Evolutionary conservation across 2,329 filamentous ascomycete species (phyloP), one percentile per base, ranked within the genome.

Genomic region (Calonectria crousiana): DNA sequence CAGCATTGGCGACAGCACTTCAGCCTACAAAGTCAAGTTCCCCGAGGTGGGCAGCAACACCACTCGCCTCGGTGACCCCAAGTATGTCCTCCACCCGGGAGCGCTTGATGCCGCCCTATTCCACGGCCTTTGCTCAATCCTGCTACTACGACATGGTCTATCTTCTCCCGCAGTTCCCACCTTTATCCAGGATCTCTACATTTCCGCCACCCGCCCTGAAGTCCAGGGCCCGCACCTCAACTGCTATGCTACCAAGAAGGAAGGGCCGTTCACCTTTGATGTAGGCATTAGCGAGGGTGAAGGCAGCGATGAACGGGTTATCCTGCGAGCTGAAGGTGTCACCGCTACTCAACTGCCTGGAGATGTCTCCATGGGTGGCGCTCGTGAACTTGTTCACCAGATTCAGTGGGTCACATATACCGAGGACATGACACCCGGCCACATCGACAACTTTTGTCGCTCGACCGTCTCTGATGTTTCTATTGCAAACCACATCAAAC

Each of bases 91-190:
- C 44, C 67, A 53, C 44, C 67, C 67, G 0, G 67, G 67, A 16
- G 62, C 67, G 14, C 67, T 70, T 51, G 67, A 64, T 53, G 53
- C 67, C 13, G 53, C 67, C n/a, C 32, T 70, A 13, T 70, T 70
- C 67, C 67, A 70, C 26, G 67, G 67, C 26, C 51, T 70, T 47
- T 70, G 67, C 23, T 70, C 67, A 11, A 70, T 70, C 16, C 36
- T 64, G 23, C 41, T 70, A 23, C 14, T 70, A 13, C 32, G 49
- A 28, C 41, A 70, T 18, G 56, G 67, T 6, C 32, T 70, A 26
- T 64, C 53, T n/a, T 70, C 67, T 34, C 67, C 67, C 26, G 67
- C 67, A n/a, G 67, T 70, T 26, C 67, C 67, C 20, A 70, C 67
- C 23, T 70, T 70, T 26, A 70, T 70, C 36, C 53, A 53, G 32